Evolutionary conservation across 768 basidiomycete genomes (phyloP), one percentile per base, ranked within the genome.

Genomic region (Mycena latifolia): DNA sequence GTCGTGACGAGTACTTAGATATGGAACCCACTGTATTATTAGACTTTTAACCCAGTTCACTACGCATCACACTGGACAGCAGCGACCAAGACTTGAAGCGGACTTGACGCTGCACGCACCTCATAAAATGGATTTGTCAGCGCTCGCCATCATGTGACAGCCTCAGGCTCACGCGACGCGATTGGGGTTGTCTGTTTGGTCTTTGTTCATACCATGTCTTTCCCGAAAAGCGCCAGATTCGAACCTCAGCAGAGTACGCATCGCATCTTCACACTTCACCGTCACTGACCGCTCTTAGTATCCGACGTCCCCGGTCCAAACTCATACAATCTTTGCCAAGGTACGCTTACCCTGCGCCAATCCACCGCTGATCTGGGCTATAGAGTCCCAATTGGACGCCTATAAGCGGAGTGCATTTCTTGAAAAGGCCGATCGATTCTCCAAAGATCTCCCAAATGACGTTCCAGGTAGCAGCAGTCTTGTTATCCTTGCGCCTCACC

Each of bases 321-420:
- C 50, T 71, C 82, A 8, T 86, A 88, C 75, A 79, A 81, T 61
- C 65, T 81, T 27, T 71, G 70, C 6, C 78, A 81, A 74, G 83
- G 85, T 84, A 55, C 14, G 65, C 54, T 4, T 25, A 22, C 14
- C 22, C 24, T 15, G 8, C 15, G 7, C 45, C 20, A 51, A 61
- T 24, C 47, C 35, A 12, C 12, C 41, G 11, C 41, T 33, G 45
- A 60, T 15, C 25, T 35, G 14, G 27, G 15, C 37, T 12, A 0
- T 61, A 84, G 84, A 84, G 15, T 81, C 85, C 0, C 78, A 80
- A 24, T 77, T 80, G 25, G 86, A 88, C 29, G 74, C 79, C 18
- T 85, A 89, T 72, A 89, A 89, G 72, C 82, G 83, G 24, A 86
- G 88, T 2, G 87, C 85, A 18, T 86, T 88, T 62, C 77, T 88